Percentiles rank a stretch among this genome's conserved stretches.
phyloP scores from a whole-genome alignment of 176 grass and related monocot genomes.

The Themeda triandra region DNA sequence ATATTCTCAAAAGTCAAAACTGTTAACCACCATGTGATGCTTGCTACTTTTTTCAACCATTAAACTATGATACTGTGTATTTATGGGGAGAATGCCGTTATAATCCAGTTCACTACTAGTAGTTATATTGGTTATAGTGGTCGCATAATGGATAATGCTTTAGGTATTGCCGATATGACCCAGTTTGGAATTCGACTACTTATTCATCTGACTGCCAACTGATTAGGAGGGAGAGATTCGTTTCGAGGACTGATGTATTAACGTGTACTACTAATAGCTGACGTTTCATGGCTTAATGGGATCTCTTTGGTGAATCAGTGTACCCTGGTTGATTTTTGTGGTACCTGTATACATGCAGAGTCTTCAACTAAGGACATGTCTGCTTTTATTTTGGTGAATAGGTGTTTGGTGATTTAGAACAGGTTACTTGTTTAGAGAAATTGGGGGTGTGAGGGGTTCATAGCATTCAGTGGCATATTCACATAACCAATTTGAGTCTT shows the following conservation, averaged over 20 bases:
- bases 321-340: neutral
- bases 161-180: neutral
- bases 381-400: neutral
- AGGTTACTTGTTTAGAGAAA: neutral
- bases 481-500: neutral
- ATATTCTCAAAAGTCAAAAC: no score
- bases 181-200: neutral
- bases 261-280: neutral
- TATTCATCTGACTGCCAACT: neutral
- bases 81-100: no score
- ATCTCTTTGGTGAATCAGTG: neutral
- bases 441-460: neutral
- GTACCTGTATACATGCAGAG: neutral
- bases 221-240: neutral
- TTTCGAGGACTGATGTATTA: neutral
- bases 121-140: no score
- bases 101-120: no score
- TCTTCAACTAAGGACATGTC: neutral
- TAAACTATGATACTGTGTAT: no score
- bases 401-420: neutral
- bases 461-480: neutral
- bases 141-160: no score
- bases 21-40: no score
- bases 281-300: neutral
- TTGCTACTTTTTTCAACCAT: no score